Evolutionary conservation across 805 yeast species (phyloP), one percentile per base, ranked within the genome.

Genomic region (Scheffersomyces spartinae): DNA sequence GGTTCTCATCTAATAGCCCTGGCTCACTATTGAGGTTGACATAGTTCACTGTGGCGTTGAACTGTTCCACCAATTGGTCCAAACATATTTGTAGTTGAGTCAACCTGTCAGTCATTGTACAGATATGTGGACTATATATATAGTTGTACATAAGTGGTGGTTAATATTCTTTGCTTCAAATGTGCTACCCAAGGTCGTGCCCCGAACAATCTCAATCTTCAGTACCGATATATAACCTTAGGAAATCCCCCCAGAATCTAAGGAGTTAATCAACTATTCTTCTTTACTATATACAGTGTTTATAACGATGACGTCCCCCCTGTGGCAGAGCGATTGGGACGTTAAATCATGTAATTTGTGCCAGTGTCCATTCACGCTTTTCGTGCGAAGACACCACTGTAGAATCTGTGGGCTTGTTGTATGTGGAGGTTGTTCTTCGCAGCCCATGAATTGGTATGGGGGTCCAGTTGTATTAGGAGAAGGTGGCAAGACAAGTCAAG

Each of bases 71-170:
- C 32, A 81, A 64, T 46, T 71, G 85, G 48, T 86, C 97, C 18
- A 86, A 59, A 39, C 95, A 83, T 23, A 81, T 67, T 43, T 86
- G 97, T 13, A 86, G 64, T 47, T 86, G 97, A 2, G 95, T 83
- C 18, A 86, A 60, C 43, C 95, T 63, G 52, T 86, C 97, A 0
- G 94, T 64, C 93, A 81, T 77, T 10, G n/a, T 17, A n/a, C n/a
- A n/a, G n/a, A n/a, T n/a, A n/a, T 10, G n/a, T 20, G n/a, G 19
- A 9, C n/a, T n/a, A 17, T n/a, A 8, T 17, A n/a, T n/a, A n/a
- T n/a, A n/a, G n/a, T n/a, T n/a, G n/a, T n/a, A n/a, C n/a, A n/a
- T n/a, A n/a, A n/a, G n/a, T n/a, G n/a, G n/a, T n/a, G n/a, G n/a
- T n/a, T n/a, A n/a, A n/a, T n/a, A n/a, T n/a, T n/a, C n/a, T n/a